phyloP scores from a whole-genome alignment of 1,284 basidiomycete species.

The Sparassis latifolia region DNA sequence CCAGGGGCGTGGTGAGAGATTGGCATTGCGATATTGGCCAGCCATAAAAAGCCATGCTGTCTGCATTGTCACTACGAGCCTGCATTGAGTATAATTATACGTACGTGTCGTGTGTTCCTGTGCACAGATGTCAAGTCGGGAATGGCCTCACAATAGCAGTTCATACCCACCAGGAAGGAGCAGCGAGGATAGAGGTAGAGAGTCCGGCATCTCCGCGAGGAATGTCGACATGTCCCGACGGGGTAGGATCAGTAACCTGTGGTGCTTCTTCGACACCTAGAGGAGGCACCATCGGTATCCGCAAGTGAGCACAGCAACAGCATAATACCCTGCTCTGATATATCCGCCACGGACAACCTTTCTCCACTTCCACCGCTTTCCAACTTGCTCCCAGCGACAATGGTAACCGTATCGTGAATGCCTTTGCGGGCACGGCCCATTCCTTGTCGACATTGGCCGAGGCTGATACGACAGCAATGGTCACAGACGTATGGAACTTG shows the following conservation, averaged over 20 bases:
- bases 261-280: conserved; percentile 26
- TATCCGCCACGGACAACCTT: conserved; percentile 49
- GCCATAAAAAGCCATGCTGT: conserved; percentile 72
- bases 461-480: conserved; percentile 1
- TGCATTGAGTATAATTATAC: conserved; percentile 15
- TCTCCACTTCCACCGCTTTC: conserved; percentile 34
- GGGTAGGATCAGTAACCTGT: conserved; percentile 48
- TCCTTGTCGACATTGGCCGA: conserved; percentile 8
- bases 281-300: background rate
- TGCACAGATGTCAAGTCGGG: background rate
- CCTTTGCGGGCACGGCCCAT: conserved; percentile 7
- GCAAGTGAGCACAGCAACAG: background rate
- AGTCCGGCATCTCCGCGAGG: conserved; percentile 62
- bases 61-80: background rate
- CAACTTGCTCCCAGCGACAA: conserved; percentile 26
- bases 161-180: conserved; percentile 60
- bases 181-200: conserved; percentile 59
- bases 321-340: conserved; percentile 42
- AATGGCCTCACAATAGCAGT: background rate
- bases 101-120: conserved; percentile 70
- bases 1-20: conserved; percentile 43
- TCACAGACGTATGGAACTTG: conserved; percentile 8
- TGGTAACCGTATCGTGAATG: conserved; percentile 8
- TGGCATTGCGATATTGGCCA: conserved; percentile 80
- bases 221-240: conserved; percentile 53